Percentiles rank a stretch among this genome's conserved stretches.
Evolutionary conservation across 768 basidiomycete species (phyloP).

Genomic region (Leccinum sublutescens): DNA sequence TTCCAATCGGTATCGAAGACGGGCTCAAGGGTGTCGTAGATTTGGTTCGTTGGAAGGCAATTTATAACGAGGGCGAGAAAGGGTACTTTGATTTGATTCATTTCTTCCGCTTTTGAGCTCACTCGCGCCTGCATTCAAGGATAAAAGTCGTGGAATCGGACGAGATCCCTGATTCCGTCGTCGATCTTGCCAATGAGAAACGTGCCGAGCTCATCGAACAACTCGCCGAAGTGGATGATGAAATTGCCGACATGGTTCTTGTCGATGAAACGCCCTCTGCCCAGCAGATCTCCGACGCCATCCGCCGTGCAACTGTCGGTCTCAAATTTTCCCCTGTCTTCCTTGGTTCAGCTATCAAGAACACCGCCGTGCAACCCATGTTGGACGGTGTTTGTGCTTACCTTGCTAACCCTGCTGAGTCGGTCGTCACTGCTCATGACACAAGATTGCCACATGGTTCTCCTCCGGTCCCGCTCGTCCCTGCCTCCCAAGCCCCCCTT

Average conservation of each 20-base stretch:
- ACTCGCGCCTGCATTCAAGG: constrained; percentile 38
- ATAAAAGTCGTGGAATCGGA: constrained; percentile 76
- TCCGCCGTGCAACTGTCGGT: constrained; percentile 83
- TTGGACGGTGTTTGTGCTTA: constrained; percentile 96
- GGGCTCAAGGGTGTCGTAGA: constrained; percentile 91
- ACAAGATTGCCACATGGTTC: constrained; percentile 62
- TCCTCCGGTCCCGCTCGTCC: constrained; percentile 71
- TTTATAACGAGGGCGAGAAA: constrained; percentile 93
- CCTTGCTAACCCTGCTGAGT: constrained; percentile 84
- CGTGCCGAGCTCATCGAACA: constrained; percentile 90
- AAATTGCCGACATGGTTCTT: constrained; percentile 88
- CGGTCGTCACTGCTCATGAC: constrained; percentile 78
- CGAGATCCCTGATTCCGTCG: constrained; percentile 78
- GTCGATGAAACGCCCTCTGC: constrained; percentile 77
- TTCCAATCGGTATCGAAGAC: constrained; percentile 90
- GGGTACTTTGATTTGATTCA: constrained; percentile 57
- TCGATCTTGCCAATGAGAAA: constrained; percentile 77
- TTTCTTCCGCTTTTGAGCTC: not conserved
- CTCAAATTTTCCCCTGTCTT: constrained; percentile 97
- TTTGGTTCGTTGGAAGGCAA: constrained; percentile 88
- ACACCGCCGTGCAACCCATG: constrained; percentile 91
- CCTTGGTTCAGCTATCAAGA: constrained; percentile 95
- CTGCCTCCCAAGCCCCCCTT: constrained; percentile 83
- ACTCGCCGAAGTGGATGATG: constrained; percentile 94
- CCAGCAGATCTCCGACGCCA: constrained; percentile 74